Base-by-base conservation (phyloP, 306 rosid species). In the Rosa multiflora region DNA sequence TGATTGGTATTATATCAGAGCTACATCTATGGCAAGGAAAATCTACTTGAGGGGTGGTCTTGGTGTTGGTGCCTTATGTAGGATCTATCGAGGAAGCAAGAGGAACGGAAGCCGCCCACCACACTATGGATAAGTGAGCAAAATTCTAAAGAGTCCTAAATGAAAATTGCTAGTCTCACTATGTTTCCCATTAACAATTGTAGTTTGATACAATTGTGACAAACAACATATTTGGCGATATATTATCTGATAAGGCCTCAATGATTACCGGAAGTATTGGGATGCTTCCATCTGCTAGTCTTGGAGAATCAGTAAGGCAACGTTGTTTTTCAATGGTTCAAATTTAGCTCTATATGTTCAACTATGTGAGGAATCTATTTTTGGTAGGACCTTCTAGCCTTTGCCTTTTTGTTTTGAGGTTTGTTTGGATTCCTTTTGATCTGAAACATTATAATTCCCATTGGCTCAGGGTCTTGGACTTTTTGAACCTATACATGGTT, bases 241-340 rank as follows among this genome's bases (percentile, higher is more conserved):
- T 95, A 84, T 83, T 95, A 82, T 92, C 99, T 2, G 99, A 95
- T 73, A 98, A 90, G 85, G 99, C 98, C 61, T 91, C 99, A 75
- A 95, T 95, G 99, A 85, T 95, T 63, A 91, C 99, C 1, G 99
- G 98, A 87, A 95, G 99, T 78, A 95, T 95, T 83, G 99, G 99
- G 75, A 95, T 95, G 99, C 98, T 95, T 83, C 99, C 99, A 78
- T 95, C 99, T 72, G 99, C 99, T 32, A 92, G 98, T 83, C 83
- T 95, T 40, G 92, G 94, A 77, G 89, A 81, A 84, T 95, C 89
- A 87, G 99, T 95, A 89, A 73, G 82, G 76, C 64, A 63, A 39
- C 67, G 47, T 56, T 43, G 47, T 77, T 10, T 70, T 62, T 42
- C 44, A 62, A 56, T 74, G 62, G 71, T 80, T 53, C 53, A 70